Percentiles rank a stretch among this genome's conserved stretches.
phyloP scores from a whole-genome alignment of 2,329 filamentous ascomycete species.

The Alternaria triticimaculans region DNA sequence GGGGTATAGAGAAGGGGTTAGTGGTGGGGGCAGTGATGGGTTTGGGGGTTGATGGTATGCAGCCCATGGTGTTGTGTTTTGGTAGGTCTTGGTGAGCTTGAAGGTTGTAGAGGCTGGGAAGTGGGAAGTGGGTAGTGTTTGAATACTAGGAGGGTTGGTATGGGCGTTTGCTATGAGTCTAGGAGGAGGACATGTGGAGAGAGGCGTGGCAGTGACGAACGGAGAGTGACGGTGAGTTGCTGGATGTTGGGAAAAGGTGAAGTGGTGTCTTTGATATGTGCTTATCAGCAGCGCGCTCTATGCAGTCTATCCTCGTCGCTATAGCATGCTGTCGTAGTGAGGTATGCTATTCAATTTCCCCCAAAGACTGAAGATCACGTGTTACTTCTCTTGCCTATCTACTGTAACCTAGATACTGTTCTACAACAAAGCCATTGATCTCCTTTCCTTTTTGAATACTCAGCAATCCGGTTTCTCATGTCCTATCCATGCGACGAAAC shows the following conservation, averaged over 20 bases:
- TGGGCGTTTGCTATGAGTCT: no score
- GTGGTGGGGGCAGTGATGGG: background rate
- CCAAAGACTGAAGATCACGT: background rate
- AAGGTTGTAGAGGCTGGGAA: rapidly evolving
- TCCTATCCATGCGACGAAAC: background rate
- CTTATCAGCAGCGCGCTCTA: rapidly evolving
- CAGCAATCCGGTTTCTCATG: background rate
- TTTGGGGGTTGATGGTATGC: background rate
- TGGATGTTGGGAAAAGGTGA: background rate
- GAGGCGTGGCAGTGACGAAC: background rate
- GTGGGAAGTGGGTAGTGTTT: no score
- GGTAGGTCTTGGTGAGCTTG: no score
- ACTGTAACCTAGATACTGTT: background rate
- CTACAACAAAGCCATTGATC: background rate
- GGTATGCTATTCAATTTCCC: no score
- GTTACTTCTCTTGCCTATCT: background rate
- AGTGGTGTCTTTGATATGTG: background rate
- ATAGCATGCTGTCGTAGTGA: no score
- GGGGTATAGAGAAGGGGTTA: background rate
- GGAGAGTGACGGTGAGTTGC: background rate
- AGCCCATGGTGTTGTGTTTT: background rate
- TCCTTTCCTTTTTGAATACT: no score
- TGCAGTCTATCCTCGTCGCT: background rate
- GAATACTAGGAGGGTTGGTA: background rate
- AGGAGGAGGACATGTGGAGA: background rate